Evolutionary conservation across 2,329 filamentous ascomycete species (phyloP), one percentile per base, ranked within the genome.

Genomic region (Trichoderma endophyticum): DNA sequence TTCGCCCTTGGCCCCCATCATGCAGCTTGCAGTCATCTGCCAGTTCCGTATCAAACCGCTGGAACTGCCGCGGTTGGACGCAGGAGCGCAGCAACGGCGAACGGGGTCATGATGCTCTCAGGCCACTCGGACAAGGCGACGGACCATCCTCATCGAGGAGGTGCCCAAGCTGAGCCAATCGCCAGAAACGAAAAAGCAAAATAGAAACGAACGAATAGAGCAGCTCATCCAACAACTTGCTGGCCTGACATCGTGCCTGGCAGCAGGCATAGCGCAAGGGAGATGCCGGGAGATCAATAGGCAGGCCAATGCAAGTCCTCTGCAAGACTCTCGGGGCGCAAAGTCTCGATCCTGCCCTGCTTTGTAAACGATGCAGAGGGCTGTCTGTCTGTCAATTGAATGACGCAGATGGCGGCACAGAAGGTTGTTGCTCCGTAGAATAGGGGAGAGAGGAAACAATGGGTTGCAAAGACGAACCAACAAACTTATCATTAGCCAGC

Each of bases 21-120:
- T 51, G 66, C 66, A 61, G 56, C 36, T 7, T 34, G 66, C 43
- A 69, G 64, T 67, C 64, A 67, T 67, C 64, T 39, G 64, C 64
- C 64, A 36, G 48, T 34, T 54, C 51, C 28, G 28, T 54, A 67
- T 39, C 48, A 57, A 24, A 57, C 30, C 48, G 64, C 56, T 57
- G 30, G 21, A 57, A 28, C 28, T 67, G 64, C 64, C 64, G 51
- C 51, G 32, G 51, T 57, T 67, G 64, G 51, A 24, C 30, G 30
- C 30, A 66, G 48, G 28, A 39, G 36, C 2, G n/a, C 15, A 32
- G 28, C 28, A 12, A 12, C 30, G 30, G 30, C 30, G 30, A 30
- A 57, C 15, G 62, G 26, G 18, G 15, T 65, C 43, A 43, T 65
- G n/a, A 48, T 26, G 62, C 28, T 5, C 48, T 54, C 48, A 54